Evolutionary conservation across 805 yeast genomes (phyloP).

Genomic region (Myxozyma neotropica): DNA sequence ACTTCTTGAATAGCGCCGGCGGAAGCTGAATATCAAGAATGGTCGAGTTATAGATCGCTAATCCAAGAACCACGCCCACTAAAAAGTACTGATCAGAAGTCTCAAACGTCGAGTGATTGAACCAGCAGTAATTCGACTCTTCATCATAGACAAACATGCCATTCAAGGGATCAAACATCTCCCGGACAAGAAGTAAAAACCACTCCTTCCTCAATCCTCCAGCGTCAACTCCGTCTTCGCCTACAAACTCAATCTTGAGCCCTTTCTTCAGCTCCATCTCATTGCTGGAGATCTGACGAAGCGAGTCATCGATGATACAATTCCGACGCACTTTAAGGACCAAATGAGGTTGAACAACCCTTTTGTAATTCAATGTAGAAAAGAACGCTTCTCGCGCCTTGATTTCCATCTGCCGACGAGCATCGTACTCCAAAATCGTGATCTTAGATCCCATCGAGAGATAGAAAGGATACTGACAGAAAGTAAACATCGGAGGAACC

Average conservation of each 20-base stretch:
- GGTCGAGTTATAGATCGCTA: slow-evolving; percentile 89
- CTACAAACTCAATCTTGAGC: slow-evolving; percentile 73
- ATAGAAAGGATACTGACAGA: slow-evolving; percentile 84
- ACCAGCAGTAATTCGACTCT: slow-evolving; percentile 78
- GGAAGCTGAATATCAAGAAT: slow-evolving; percentile 83
- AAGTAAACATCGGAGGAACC: slow-evolving; percentile 47
- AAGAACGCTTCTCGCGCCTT: slow-evolving; percentile 90
- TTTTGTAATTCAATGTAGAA: slow-evolving; percentile 64
- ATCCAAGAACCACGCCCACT: slow-evolving; percentile 83
- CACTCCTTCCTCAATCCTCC: slow-evolving; percentile 95
- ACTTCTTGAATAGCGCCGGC: slow-evolving; percentile 69
- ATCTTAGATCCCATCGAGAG: slow-evolving; percentile 82
- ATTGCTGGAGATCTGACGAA: slow-evolving; percentile 49
- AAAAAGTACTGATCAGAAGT: slow-evolving; percentile 50
- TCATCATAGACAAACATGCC: slow-evolving; percentile 69
- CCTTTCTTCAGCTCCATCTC: slow-evolving; percentile 71
- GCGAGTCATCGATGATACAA: slow-evolving; percentile 71
- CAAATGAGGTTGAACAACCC: slow-evolving; percentile 67
- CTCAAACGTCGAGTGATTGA: slow-evolving; percentile 44
- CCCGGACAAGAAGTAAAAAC: slow-evolving; percentile 75
- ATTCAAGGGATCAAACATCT: slow-evolving; percentile 66
- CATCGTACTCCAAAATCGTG: slow-evolving; percentile 77
- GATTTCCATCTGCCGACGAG: slow-evolving; percentile 75
- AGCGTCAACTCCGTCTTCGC: slow-evolving; percentile 93
- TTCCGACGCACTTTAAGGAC: slow-evolving; percentile 69